Conservation (phyloP, 2,329 filamentous ascomycete genomes). For the Tolypocladium endophyticum region DNA sequence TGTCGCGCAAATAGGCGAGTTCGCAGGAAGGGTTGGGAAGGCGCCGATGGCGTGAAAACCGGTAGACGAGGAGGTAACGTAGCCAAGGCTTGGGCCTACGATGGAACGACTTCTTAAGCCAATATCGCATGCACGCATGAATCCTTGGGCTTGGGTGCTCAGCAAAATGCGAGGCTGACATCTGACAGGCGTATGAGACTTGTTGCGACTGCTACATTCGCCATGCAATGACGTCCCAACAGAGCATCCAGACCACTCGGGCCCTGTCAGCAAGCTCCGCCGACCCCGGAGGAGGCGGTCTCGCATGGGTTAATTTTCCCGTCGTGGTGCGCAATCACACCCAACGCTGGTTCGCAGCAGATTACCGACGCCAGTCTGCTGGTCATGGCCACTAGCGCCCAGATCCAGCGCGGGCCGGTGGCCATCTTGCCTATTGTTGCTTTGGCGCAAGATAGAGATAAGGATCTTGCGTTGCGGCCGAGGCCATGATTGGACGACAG, state of each 20-base stretch:
- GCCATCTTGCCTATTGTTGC: slow-evolving; percentile 12
- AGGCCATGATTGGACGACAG: slow-evolving; percentile 24
- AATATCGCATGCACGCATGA: background rate
- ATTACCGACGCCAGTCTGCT: background rate
- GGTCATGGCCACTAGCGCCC: slow-evolving; percentile 6
- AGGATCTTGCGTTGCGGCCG: slow-evolving; percentile 15
- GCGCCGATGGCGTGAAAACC: no score
- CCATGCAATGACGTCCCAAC: background rate
- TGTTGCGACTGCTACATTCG: background rate
- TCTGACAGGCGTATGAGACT: background rate
- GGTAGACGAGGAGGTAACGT: no score
- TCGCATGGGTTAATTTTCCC: background rate
- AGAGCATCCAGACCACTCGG: background rate
- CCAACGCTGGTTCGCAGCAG: background rate
- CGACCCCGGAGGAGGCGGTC: background rate
- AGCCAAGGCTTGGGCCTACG: no score
- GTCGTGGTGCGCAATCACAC: background rate
- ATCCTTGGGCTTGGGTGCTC: background rate
- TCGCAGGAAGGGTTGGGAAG: no score
- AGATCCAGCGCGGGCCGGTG: slow-evolving; percentile 8
- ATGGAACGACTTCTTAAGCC: no score
- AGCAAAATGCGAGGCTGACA: background rate
- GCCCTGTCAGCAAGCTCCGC: background rate
- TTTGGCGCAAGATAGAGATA: slow-evolving; percentile 36
- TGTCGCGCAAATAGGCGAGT: no score